Percentiles rank a stretch among this genome's conserved stretches.
Conservation (phyloP, 164 flowering plant genomes). For the Nymphaea colorata region DNA sequence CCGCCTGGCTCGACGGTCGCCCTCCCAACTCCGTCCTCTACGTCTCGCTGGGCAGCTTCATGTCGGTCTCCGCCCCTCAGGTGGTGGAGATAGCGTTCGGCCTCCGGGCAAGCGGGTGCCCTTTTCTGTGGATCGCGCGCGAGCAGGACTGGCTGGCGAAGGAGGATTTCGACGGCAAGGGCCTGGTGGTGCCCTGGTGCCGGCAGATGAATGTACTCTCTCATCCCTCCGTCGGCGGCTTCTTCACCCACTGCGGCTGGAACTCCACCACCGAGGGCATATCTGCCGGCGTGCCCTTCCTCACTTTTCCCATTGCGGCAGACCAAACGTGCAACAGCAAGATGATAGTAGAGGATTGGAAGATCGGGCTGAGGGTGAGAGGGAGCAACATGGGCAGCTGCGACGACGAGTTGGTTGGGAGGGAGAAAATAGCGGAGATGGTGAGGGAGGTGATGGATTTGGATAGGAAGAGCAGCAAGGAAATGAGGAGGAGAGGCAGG, state of each 20-base stretch:
- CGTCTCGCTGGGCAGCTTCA: constrained; percentile 33
- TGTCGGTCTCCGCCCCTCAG: constrained; percentile 18
- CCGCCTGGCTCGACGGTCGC: constrained; percentile 35
- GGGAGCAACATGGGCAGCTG: background rate
- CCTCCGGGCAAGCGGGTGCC: constrained; percentile 18
- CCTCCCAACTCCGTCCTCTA: constrained; percentile 27
- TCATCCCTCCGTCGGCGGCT: constrained; percentile 55
- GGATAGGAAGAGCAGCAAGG: constrained; percentile 14
- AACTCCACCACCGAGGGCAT: constrained; percentile 44
- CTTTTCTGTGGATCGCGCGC: constrained; percentile 35
- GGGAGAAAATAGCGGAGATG: constrained; percentile 19
- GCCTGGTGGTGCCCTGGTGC: constrained; percentile 57
- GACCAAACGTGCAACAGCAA: constrained; percentile 41
- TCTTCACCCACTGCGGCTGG: constrained; percentile 68
- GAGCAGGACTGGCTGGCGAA: constrained; percentile 14
- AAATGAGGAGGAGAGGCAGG: constrained; percentile 17
- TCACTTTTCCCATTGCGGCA: constrained; percentile 32
- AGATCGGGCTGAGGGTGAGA: constrained; percentile 34
- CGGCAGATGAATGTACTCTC: constrained; percentile 50
- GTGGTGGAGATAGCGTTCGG: constrained; percentile 28
- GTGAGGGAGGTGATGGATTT: constrained; percentile 23
- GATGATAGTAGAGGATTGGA: constrained; percentile 48
- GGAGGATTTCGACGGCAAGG: constrained; percentile 20
- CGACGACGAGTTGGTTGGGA: constrained; percentile 14
- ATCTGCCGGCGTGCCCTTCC: constrained; percentile 45